Evolutionary conservation across 768 basidiomycete genomes (phyloP), one percentile per base, ranked within the genome.

Genomic region (Coprinopsis sp.): DNA sequence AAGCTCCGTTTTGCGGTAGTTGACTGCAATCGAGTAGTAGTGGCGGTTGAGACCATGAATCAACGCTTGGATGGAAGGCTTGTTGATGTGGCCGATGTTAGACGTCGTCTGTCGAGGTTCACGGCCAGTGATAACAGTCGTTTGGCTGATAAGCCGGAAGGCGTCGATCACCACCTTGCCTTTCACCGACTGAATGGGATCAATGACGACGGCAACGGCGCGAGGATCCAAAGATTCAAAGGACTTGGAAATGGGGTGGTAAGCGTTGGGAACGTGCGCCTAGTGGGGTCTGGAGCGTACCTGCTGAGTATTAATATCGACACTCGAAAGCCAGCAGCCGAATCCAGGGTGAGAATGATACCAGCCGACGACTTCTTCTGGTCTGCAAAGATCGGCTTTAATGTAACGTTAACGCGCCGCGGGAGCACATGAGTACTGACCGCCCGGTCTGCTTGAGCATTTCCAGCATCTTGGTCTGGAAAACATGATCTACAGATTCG

Each of bases 311-410:
- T 97, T 96, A 62, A 98, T 93, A 69, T 99, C 96, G 18, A 98
- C 95, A 57, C 91, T 93, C 37, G 94, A 97, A 31, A 99, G 73
- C 96, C 96, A 99, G 65, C 96, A 99, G 4, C 96, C 96, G 67
- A 98, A 99, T 29, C 96, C 96, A 46, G 96, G 96, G 73, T 99
- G 96, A 30, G 96, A 98, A 68, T 99, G 96, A 61, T 99, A 99
- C 96, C 96, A 99, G 3, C 96, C 96, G 1, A 99, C 96, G 4
- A 98, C 96, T 83, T 87, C 90, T 72, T 98, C 96, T 25, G 95
- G 90, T 57, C 94, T 84, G 41, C 54, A n/a, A 21, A 22, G 14
- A 40, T n/a, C n/a, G n/a, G n/a, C n/a, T n/a, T n/a, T 16, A 33
- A 7, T 14, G 19, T 21, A 29, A 10, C 18, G 10, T 3, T 13